phyloP scores from a whole-genome alignment of 176 grass and related monocot species.

The Ananas comosus region DNA sequence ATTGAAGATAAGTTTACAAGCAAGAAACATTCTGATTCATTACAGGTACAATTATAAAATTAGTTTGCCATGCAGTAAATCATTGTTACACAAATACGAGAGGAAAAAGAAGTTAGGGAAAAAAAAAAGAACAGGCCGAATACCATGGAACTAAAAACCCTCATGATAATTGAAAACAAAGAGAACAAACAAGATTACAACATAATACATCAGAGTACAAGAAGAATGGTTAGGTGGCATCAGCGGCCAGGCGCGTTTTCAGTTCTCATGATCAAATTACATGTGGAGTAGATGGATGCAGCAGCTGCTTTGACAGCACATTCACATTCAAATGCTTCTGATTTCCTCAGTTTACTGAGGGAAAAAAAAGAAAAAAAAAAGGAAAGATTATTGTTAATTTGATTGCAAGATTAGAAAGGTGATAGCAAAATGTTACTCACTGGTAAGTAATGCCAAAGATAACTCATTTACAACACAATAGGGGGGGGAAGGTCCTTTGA shows the following conservation, averaged over 20 bases:
- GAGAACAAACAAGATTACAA: neutral
- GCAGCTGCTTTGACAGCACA: constrained; percentile 83
- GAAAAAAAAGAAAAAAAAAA: constrained; percentile 8
- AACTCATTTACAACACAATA: neutral
- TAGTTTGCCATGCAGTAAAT: neutral
- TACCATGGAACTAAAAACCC: neutral
- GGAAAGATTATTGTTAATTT: neutral
- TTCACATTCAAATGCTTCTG: constrained; percentile 54
- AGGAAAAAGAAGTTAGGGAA: neutral
- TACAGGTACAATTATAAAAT: neutral
- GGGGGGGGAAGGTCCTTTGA: too few species aligned
- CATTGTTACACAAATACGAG: neutral
- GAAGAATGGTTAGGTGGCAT: constrained; percentile 17
- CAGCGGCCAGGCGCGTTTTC: constrained; percentile 64
- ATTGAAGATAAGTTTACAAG: neutral
- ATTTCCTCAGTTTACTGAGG: constrained; percentile 59
- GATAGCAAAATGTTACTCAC: neutral
- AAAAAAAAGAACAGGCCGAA: too few species aligned
- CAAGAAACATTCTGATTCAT: neutral
- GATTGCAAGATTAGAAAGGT: neutral
- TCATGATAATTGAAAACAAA: neutral
- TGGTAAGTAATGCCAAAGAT: neutral
- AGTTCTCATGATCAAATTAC: constrained; percentile 61
- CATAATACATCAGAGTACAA: neutral
- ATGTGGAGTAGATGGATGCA: constrained; percentile 89